Percentiles rank a stretch among this genome's conserved stretches.
Evolutionary conservation across 1,284 basidiomycete species (phyloP).

Genomic region (Wolfiporia cocos): DNA sequence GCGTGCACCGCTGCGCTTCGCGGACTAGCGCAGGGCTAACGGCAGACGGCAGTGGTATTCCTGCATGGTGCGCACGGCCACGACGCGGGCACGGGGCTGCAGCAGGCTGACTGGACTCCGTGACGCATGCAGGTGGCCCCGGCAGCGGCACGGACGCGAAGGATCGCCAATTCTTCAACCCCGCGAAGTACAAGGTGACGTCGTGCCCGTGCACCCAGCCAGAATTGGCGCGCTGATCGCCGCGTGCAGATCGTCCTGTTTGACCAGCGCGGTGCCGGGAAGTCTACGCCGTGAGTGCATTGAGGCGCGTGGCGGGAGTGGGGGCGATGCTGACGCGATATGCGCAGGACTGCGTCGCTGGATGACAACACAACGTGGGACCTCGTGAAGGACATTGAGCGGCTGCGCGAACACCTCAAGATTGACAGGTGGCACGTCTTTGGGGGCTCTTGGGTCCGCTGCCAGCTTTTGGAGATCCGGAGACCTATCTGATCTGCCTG

Average conservation of each 20-base stretch:
- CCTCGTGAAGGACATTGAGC: constrained; percentile 87
- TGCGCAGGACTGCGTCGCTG: constrained; percentile 66
- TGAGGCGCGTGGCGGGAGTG: not conserved
- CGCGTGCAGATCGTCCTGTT: constrained; percentile 61
- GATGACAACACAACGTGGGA: constrained; percentile 95
- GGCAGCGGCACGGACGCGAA: constrained; percentile 61
- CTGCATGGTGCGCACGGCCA: constrained; percentile 52
- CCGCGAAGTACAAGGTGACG: constrained; percentile 70
- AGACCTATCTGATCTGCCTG: not conserved
- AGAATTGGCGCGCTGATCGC: not conserved
- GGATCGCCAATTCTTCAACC: constrained; percentile 81
- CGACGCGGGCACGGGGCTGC: not conserved
- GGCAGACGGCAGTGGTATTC: constrained; percentile 58
- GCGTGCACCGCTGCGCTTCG: constrained; percentile 12
- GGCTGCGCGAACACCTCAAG: constrained; percentile 62
- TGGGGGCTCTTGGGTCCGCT: constrained; percentile 80
- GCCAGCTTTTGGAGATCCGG: no score
- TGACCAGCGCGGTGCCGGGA: constrained; percentile 86
- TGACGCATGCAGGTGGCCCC: constrained; percentile 51
- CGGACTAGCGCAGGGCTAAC: not conserved
- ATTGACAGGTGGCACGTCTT: constrained; percentile 88
- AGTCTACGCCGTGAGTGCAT: constrained; percentile 65
- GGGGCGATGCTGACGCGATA: not conserved
- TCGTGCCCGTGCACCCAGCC: not conserved
- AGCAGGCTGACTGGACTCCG: not conserved